Percentiles rank a stretch among this genome's conserved stretches.
phyloP scores from a whole-genome alignment of 495 filamentous ascomycete genomes.

The Neurospora sp. region DNA sequence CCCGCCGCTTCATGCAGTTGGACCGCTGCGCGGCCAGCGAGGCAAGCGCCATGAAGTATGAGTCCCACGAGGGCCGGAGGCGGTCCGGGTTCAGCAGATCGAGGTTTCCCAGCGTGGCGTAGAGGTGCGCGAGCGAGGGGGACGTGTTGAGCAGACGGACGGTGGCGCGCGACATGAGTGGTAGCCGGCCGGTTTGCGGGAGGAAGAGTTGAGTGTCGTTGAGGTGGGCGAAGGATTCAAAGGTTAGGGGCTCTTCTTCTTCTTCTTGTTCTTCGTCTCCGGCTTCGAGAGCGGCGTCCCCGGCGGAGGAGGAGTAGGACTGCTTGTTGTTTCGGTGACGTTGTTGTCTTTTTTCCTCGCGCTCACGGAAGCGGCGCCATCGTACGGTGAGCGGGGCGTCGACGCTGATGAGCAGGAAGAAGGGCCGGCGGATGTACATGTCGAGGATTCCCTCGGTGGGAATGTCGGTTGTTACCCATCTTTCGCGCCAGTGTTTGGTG shows the following conservation, averaged over 20 bases:
- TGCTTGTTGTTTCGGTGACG: slow-evolving; percentile 61
- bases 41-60: slow-evolving; percentile 94
- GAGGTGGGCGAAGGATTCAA: slow-evolving; percentile 67
- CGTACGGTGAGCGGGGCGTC: slow-evolving; percentile 79
- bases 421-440: slow-evolving; percentile 64
- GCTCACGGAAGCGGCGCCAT: slow-evolving; percentile 56
- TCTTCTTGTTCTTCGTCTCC: slow-evolving; percentile 15
- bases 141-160: slow-evolving; percentile 80
- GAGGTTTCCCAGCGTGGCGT: slow-evolving; percentile 54
- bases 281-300: slow-evolving; percentile 43
- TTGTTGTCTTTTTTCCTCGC: slow-evolving; percentile 6
- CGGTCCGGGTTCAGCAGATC: slow-evolving; percentile 69
- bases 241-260: slow-evolving; percentile 31
- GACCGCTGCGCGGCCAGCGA: slow-evolving; percentile 82
- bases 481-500: slow-evolving; percentile 70
- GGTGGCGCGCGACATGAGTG: slow-evolving; percentile 68
- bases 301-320: slow-evolving; percentile 49
- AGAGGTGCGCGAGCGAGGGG: slow-evolving; percentile 55
- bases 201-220: slow-evolving; percentile 74
- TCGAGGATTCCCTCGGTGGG: slow-evolving; percentile 58
- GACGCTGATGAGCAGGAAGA: slow-evolving; percentile 85
- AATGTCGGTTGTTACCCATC: slow-evolving; percentile 78
- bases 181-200: slow-evolving; percentile 50
- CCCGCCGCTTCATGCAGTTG: slow-evolving; percentile 99
- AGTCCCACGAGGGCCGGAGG: slow-evolving; percentile 87